Conservation (phyloP, 495 filamentous ascomycete genomes). For the Hyaloscypha finlandica region DNA sequence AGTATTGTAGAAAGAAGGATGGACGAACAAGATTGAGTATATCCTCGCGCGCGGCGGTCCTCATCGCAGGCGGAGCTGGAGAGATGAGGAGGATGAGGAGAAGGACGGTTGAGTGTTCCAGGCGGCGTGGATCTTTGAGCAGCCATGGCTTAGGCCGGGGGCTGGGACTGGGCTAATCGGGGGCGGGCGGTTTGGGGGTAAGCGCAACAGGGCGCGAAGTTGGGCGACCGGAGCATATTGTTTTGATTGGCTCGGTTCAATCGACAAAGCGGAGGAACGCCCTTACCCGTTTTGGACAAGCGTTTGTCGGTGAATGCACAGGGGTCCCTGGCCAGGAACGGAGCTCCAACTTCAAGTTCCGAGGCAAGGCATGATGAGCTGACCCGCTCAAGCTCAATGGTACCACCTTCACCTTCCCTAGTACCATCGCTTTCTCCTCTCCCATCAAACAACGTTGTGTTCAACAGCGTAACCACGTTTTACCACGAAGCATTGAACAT, state of each 20-base stretch:
- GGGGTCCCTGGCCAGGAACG: not conserved
- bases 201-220: not conserved
- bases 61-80: slow-evolving; percentile 29
- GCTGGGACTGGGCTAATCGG: not conserved
- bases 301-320: not conserved
- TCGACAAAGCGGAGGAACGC: not conserved
- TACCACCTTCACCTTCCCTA: not conserved
- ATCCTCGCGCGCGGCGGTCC: slow-evolving; percentile 12
- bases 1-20: slow-evolving; percentile 33
- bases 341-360: not conserved
- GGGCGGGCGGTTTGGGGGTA: not conserved
- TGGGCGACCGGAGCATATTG: not conserved
- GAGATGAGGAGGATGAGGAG: slow-evolving; percentile 26
- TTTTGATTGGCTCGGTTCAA: not conserved
- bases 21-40: slow-evolving; percentile 35
- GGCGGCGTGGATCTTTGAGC: not conserved
- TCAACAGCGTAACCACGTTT: not conserved
- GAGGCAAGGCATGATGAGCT: not conserved
- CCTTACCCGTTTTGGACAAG: not conserved
- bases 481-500: not conserved
- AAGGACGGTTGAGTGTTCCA: not conserved
- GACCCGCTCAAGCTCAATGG: not conserved
- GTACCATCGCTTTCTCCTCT: not conserved
- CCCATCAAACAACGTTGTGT: not conserved
- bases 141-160: not conserved